Base-by-base conservation (phyloP, 805 yeast genomes). In the Sungouiozyma intestinalis region DNA sequence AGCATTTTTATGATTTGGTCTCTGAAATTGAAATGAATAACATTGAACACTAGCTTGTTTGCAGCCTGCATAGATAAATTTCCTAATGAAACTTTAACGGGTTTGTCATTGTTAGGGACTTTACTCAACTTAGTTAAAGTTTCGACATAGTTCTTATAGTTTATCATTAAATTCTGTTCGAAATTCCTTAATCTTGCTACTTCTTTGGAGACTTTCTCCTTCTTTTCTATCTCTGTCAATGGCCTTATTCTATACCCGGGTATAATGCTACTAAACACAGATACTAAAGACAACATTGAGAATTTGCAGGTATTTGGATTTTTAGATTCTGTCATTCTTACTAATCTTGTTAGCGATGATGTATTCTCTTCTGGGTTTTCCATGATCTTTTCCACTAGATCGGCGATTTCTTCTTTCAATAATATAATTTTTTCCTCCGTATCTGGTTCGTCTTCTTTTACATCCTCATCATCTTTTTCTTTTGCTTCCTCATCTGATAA, bases 331-430 rank as follows among this genome's bases (percentile, higher is more conserved):
- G 85, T 70, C 86, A 83, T 81, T 50, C 72, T 76, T 41, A 84
- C 66, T 39, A 84, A 68, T 56, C 88, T 75, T 2, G 82, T 71
- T 11, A 88, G 66, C 21, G 77, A 67, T 13, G 73, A 57, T 6
- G 81, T 69, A 53, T 88, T 75, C 54, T 85, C 95, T 60, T 92
- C 97, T 5, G 97, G 96, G 45, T 85, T 85, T 57, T 87, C 94
- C 53, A 77, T 77, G 31, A 90, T 64, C 35, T 73, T 73, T 33
- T 85, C 83, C 1, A 94, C 96, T 39, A 81, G 61, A 16, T 74
- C 77, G 0, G 97, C 95, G 35, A 92, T 74, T 42, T 83, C 85
- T 63, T 87, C 97, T 54, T 87, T 84, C 35, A 83, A 67, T 44
- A 74, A 72, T 5, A 71, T 51, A 19, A 85, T 66, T 42, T 68